Evolutionary conservation across 768 basidiomycete species (phyloP).

Genomic region (Crassisporium funariophilum): DNA sequence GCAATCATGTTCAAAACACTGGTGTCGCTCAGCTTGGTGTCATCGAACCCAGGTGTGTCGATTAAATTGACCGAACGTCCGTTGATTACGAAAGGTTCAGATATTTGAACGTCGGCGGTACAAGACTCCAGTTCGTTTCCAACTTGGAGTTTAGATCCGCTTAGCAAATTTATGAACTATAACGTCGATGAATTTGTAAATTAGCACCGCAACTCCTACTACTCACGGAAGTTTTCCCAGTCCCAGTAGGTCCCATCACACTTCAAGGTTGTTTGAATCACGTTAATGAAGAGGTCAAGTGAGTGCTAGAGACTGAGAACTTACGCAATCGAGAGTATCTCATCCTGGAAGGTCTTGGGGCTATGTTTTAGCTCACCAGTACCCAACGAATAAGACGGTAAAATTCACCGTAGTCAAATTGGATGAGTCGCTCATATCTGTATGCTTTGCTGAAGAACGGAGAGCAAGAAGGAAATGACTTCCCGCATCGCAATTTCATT

Average conservation of each 20-base stretch:
- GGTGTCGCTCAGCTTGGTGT: conserved; percentile 48
- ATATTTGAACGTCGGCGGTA: conserved; percentile 46
- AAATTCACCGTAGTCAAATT: conserved; percentile 4
- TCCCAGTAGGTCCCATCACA: conserved; percentile 42
- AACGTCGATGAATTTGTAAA: no score
- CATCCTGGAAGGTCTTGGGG: conserved; percentile 15
- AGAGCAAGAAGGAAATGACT: background rate
- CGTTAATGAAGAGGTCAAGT: background rate
- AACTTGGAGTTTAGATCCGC: conserved; percentile 48
- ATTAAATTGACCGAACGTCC: conserved; percentile 46
- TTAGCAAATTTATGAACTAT: conserved; percentile 58
- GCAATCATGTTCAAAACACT: conserved; percentile 54
- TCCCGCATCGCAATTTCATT: no score
- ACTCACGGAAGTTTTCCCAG: conserved; percentile 39
- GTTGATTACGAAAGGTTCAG: conserved; percentile 44
- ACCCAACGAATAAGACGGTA: background rate
- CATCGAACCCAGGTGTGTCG: conserved; percentile 66
- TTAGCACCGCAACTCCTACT: background rate
- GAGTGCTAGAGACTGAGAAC: background rate
- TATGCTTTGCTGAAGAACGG: background rate
- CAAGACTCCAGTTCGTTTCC: conserved; percentile 52
- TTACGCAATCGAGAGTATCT: conserved; percentile 17
- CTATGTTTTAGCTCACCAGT: background rate
- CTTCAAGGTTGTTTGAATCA: no score
- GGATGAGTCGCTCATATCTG: conserved; percentile 5